A percentile compares a stretch with the other conserved stretches of the same genome.
Conservation (phyloP, 2,329 filamentous ascomycete species). For the Cordyceps cicadae region DNA sequence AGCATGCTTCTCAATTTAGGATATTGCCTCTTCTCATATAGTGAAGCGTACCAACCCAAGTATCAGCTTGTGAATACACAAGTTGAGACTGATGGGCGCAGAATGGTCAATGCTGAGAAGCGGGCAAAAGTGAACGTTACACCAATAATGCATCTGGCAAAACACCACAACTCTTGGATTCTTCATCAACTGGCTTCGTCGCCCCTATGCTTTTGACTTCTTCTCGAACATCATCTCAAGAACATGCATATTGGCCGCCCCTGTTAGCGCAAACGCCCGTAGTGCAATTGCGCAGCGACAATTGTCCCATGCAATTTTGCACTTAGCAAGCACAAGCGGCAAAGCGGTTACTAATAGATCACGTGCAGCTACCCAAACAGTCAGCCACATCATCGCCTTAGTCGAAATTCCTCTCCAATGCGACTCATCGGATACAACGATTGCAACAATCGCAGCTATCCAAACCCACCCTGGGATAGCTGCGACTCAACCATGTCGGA, state of each 20-base stretch:
- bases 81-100: not conserved
- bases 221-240: not conserved
- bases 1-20: too few relatives aligned
- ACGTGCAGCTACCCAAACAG: constrained; percentile 6
- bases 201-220: not conserved
- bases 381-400: constrained; percentile 23
- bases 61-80: too few relatives aligned
- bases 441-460: constrained; percentile 19
- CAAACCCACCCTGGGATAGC: constrained; percentile 14
- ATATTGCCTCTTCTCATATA: too few relatives aligned
- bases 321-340: constrained; percentile 9
- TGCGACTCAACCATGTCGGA: constrained; percentile 26
- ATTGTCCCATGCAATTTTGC: constrained; percentile 4
- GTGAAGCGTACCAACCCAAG: too few relatives aligned
- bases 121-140: not conserved
- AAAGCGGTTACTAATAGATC: constrained; percentile 4
- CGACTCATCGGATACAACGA: constrained; percentile 18
- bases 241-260: not conserved
- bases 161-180: not conserved
- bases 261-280: constrained; percentile 10
- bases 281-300: constrained; percentile 1
- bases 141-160: not conserved
- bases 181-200: too few relatives aligned
- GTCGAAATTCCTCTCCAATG: constrained; percentile 20
- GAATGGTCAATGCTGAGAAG: not conserved